Evolutionary conservation across 768 basidiomycete species (phyloP).

Genomic region (Leccinum boreale): DNA sequence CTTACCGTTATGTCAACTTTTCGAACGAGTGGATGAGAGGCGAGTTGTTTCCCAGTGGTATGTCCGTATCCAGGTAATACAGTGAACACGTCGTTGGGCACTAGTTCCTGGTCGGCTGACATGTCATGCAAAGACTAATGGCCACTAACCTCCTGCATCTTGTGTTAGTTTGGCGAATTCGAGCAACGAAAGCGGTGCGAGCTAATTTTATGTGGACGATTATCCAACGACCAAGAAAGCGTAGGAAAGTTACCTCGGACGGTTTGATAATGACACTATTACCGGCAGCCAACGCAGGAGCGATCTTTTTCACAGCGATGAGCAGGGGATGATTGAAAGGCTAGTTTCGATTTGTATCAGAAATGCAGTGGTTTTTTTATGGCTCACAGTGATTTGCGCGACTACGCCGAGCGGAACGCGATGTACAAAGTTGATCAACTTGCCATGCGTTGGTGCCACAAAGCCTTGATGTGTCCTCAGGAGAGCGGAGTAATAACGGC

Average conservation of each 20-base stretch:
- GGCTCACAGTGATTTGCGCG: constrained; percentile 75
- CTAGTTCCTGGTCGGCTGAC: constrained; percentile 34
- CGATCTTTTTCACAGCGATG: constrained; percentile 87
- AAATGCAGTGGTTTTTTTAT: background rate
- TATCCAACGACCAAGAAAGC: background rate
- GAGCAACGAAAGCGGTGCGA: constrained; percentile 76
- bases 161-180: constrained; percentile 67
- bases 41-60: constrained; percentile 61
- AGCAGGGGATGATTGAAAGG: constrained; percentile 90
- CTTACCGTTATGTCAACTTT: constrained; percentile 85
- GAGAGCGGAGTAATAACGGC: constrained; percentile 75
- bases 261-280: constrained; percentile 84
- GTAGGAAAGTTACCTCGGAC: constrained; percentile 51
- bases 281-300: constrained; percentile 79
- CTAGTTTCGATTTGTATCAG: constrained; percentile 32
- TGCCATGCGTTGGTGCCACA: constrained; percentile 77
- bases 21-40: constrained; percentile 60
- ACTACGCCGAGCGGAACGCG: constrained; percentile 85
- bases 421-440: constrained; percentile 73
- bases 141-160: constrained; percentile 59
- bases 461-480: constrained; percentile 66
- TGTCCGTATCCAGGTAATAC: constrained; percentile 72
- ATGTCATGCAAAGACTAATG: background rate
- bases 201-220: constrained; percentile 32
- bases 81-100: constrained; percentile 72